Conservation (phyloP, 306 rosid genomes). For the apple (Malus domestica) region ASM211411v1 NC_041802.1:28115001-28115500, state of each 20-base stretch:
- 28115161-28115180: slow-evolving; percentile 28
- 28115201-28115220: neutral
- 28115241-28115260: neutral
- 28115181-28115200: slow-evolving; percentile 45
- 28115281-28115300: neutral
- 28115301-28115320: neutral
- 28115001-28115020: slow-evolving; percentile 13
- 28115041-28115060: slow-evolving; percentile 11
- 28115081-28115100: neutral
- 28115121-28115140: neutral
- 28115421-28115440: neutral
- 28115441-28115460: too few relatives aligned
- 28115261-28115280: neutral
- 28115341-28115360: neutral
- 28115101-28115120: neutral
- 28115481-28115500: neutral
- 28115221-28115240: slow-evolving; percentile 2
- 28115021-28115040: slow-evolving; percentile 6
- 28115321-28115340: neutral
- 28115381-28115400: neutral
- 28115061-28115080: neutral
- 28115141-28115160: slow-evolving; percentile 19
- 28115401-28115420: neutral
- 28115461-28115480: neutral
- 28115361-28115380: neutral